A percentile compares a stretch with the other conserved stretches of the same genome.
Conservation (phyloP, 1,284 basidiomycete genomes). For the Rhodofomes roseus region DNA sequence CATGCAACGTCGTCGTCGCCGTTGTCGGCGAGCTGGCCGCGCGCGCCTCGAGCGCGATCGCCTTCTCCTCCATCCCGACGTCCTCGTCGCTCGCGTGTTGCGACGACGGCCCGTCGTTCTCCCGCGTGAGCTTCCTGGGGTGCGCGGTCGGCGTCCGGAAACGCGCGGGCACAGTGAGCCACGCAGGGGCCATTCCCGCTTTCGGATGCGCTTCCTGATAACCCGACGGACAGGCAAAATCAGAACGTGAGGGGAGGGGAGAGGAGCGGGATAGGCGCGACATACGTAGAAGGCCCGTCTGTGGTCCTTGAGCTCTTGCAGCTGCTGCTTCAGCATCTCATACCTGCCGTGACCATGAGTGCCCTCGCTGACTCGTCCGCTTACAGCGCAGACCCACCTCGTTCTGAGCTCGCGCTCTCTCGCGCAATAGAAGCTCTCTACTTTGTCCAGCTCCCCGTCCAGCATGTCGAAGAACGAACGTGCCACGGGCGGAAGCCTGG, state of each 20-base stretch:
- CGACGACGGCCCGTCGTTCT: background rate
- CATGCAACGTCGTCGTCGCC: background rate
- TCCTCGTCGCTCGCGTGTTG: background rate
- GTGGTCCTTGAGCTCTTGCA: conserved; percentile 74
- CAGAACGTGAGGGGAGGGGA: background rate
- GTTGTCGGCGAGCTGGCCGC: background rate
- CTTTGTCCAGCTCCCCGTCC: conserved; percentile 75
- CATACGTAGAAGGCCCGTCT: conserved; percentile 61
- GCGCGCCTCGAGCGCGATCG: background rate
- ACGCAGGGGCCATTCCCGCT: background rate
- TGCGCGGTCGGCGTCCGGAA: background rate
- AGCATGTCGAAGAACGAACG: conserved; percentile 72
- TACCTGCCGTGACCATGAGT: conserved; percentile 11
- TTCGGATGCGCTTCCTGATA: conserved; percentile 16
- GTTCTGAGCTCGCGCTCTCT: conserved; percentile 62
- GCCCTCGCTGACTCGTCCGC: too few species aligned
- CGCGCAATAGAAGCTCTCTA: conserved; percentile 78
- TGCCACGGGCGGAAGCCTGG: conserved; percentile 56
- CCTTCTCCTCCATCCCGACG: background rate
- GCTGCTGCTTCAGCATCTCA: conserved; percentile 59
- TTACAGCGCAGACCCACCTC: conserved; percentile 33
- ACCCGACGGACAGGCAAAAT: background rate
- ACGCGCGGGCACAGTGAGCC: background rate
- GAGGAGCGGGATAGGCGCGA: conserved; percentile 3
- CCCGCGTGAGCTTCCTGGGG: background rate